Evolutionary conservation across 257 asterid genomes (phyloP).

Genomic region (Nicotiana attenuata): DNA sequence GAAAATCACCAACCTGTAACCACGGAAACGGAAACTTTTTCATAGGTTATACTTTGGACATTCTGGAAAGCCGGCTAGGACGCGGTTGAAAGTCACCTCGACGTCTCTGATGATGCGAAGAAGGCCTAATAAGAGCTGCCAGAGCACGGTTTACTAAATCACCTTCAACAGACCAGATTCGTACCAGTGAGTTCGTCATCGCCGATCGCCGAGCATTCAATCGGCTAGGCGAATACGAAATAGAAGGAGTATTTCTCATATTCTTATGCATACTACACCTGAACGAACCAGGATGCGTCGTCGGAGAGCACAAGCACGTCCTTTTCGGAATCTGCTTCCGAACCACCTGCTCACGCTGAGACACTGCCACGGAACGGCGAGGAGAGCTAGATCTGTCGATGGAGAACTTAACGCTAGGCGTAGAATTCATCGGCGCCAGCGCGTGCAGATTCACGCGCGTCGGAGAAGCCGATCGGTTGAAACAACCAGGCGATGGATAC

Average conservation of each 20-base stretch:
- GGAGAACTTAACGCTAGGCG: constrained; percentile 67
- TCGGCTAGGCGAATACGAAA: constrained; percentile 52
- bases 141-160: constrained; percentile 20
- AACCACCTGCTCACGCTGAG: constrained; percentile 55
- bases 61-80: constrained; percentile 48
- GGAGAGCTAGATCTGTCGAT: constrained; percentile 80
- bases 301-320: constrained; percentile 87
- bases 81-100: constrained; percentile 18
- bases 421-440: constrained; percentile 44
- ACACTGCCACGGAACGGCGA: constrained; percentile 45
- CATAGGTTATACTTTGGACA: constrained; percentile 42
- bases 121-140: constrained; percentile 19
- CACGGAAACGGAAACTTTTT: neutral
- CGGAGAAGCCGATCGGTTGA: constrained; percentile 62
- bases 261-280: constrained; percentile 81
- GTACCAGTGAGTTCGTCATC: constrained; percentile 84
- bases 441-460: constrained; percentile 78
- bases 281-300: constrained; percentile 87
- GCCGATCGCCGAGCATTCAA: constrained; percentile 84
- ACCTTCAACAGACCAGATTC: constrained; percentile 43
- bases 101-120: constrained; percentile 18
- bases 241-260: constrained; percentile 25
- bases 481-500: constrained; percentile 35
- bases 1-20: constrained; percentile 43
- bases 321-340: constrained; percentile 55